Conservation (phyloP, 192 early-diverging fungal genomes). For the Mortierella antarctica region DNA sequence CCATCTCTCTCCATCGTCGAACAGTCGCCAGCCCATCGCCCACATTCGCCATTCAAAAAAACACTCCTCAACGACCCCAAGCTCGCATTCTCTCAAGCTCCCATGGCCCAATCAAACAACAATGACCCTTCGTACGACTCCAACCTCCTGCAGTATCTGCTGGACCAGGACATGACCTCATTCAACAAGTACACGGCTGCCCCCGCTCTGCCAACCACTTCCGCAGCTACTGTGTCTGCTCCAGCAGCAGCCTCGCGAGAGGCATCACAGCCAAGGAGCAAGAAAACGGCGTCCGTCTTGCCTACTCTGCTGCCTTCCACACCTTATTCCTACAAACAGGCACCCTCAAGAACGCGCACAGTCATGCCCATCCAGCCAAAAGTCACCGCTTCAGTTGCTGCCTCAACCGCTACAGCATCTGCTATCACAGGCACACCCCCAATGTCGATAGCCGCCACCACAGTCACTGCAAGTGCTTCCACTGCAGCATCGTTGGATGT, state of each 20-base stretch:
- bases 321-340: slow-evolving; percentile 23
- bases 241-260: background rate
- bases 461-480: background rate
- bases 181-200: no score
- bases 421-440: background rate
- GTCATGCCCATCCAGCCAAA: slow-evolving; percentile 1
- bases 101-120: no score
- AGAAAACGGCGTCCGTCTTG: background rate
- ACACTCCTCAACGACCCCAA: no score
- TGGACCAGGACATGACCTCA: no score
- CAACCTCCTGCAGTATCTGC: no score
- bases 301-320: slow-evolving; percentile 8
- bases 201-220: no score
- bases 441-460: background rate
- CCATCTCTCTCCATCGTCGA: background rate
- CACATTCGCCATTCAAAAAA: no score
- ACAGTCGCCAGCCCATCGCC: background rate
- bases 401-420: background rate
- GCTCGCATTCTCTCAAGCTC: no score
- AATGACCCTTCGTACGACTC: no score
- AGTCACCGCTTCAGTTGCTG: background rate
- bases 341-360: slow-evolving; percentile 18
- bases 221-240: no score
- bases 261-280: background rate
- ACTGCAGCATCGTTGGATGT: background rate